Percentiles rank a stretch among this genome's conserved stretches.
Conservation (phyloP, 2,329 filamentous ascomycete species). For the Venturia effusa region DNA sequence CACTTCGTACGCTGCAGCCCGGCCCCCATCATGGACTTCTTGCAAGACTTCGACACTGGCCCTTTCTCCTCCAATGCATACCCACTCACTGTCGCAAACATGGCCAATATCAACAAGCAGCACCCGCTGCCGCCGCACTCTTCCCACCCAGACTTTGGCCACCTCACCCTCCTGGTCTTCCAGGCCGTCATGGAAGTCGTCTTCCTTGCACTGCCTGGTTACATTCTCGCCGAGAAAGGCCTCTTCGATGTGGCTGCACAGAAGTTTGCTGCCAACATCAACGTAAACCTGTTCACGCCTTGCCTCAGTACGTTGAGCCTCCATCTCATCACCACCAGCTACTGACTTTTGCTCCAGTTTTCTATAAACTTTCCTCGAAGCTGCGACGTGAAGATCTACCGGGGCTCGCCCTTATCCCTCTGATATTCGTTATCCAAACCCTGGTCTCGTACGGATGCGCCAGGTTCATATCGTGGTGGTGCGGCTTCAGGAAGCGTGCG, state of each 20-base stretch:
- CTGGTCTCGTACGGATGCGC: slow-evolving; percentile 75
- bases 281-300: slow-evolving; percentile 91
- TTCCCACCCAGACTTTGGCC: slow-evolving; percentile 52
- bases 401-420: slow-evolving; percentile 87
- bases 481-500: slow-evolving; percentile 73
- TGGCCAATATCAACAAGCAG: slow-evolving; percentile 20
- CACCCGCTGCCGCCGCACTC: slow-evolving; percentile 26
- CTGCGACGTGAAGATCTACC: slow-evolving; percentile 81
- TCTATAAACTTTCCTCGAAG: slow-evolving; percentile 92
- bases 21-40: slow-evolving; percentile 13
- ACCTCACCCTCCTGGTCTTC: slow-evolving; percentile 75
- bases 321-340: not conserved
- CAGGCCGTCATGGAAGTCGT: slow-evolving; percentile 93
- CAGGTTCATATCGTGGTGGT: slow-evolving; percentile 57
- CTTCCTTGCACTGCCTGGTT: slow-evolving; percentile 87
- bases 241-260: slow-evolving; percentile 94
- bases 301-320: slow-evolving; percentile 63
- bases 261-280: slow-evolving; percentile 93
- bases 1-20: not conserved
- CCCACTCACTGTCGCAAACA: slow-evolving; percentile 17
- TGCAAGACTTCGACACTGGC: slow-evolving; percentile 13
- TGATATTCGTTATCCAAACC: slow-evolving; percentile 86
- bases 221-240: slow-evolving; percentile 79
- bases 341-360: slow-evolving; percentile 47
- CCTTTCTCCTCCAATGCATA: not conserved